Conservation (phyloP, 2,329 filamentous ascomycete species). For the Cladosporium sp. region DNA sequence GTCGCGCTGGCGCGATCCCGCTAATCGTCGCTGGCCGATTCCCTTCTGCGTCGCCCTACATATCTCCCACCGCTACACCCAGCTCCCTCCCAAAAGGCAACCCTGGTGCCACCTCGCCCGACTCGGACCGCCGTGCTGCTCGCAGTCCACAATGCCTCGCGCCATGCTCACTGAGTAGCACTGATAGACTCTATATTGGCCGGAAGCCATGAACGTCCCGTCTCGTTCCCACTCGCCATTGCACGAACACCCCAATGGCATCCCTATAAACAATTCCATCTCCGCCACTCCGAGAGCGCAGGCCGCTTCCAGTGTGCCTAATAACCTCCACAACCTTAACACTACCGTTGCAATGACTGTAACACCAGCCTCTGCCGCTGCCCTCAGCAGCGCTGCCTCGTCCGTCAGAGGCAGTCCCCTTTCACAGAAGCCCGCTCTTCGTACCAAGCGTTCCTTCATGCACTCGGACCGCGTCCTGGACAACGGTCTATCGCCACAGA, state of each 20-base stretch:
- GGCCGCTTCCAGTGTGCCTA: conserved; percentile 13
- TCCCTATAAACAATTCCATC: not conserved
- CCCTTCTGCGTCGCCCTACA: not conserved
- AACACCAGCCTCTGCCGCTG: conserved; percentile 26
- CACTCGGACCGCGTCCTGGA: conserved; percentile 22
- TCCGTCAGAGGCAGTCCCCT: conserved; percentile 36
- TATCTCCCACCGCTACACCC: conserved; percentile 2
- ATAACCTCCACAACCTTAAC: not conserved
- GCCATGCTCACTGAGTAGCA: conserved; percentile 10
- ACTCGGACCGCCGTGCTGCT: conserved; percentile 6
- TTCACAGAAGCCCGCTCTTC: conserved; percentile 25
- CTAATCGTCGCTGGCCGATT: conserved; percentile 12
- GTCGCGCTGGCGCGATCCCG: conserved; percentile 12
- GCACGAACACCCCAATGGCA: conserved; percentile 10
- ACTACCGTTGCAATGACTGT: conserved; percentile 19
- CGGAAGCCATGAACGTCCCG: conserved; percentile 6
- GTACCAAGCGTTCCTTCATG: conserved; percentile 15
- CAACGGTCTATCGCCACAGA: conserved; percentile 21
- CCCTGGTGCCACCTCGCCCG: conserved; percentile 2
- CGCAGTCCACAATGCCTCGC: conserved; percentile 13
- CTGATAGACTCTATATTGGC: not conserved
- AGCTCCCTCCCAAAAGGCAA: conserved; percentile 1
- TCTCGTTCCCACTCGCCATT: conserved; percentile 7
- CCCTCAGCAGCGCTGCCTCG: conserved; percentile 30
- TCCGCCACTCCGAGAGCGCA: conserved; percentile 11